Conservation (phyloP, 805 yeast species). For the Lipomyces sp. region DNA sequence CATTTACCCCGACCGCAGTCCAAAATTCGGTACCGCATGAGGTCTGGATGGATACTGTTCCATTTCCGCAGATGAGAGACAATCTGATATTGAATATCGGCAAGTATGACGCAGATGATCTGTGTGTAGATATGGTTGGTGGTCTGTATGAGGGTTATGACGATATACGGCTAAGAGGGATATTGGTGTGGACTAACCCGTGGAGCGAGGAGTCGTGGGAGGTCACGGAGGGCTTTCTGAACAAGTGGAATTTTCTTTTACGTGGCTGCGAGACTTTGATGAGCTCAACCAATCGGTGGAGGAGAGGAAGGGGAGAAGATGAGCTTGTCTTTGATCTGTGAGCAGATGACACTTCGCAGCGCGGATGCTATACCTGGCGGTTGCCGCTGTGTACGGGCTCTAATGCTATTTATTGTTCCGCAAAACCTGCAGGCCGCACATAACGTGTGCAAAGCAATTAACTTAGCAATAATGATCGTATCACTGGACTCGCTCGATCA, state of each 20-base stretch:
- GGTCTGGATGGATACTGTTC: slow-evolving; percentile 1
- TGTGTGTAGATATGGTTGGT: not conserved
- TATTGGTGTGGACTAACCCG: slow-evolving; percentile 1
- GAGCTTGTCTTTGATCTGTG: no score
- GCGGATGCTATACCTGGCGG: no score
- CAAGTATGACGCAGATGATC: not conserved
- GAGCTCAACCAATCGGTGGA: not conserved
- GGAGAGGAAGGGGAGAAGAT: slow-evolving; percentile 1
- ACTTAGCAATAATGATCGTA: no score
- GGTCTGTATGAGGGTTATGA: not conserved
- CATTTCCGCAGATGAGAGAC: slow-evolving; percentile 3
- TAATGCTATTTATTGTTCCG: no score
- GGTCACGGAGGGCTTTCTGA: slow-evolving; percentile 7
- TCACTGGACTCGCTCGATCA: no score
- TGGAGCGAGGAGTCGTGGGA: not conserved
- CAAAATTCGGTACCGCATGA: slow-evolving; percentile 1
- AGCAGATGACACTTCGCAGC: no score
- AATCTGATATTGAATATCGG: not conserved
- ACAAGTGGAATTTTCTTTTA: not conserved
- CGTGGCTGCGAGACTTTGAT: not conserved
- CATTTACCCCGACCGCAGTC: not conserved
- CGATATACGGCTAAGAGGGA: slow-evolving; percentile 2
- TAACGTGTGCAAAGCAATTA: no score
- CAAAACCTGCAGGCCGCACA: no score
- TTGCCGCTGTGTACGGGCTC: no score